Evolutionary conservation across 768 basidiomycete species (phyloP), one percentile per base, ranked within the genome.

Genomic region (Mycena epipterygia): DNA sequence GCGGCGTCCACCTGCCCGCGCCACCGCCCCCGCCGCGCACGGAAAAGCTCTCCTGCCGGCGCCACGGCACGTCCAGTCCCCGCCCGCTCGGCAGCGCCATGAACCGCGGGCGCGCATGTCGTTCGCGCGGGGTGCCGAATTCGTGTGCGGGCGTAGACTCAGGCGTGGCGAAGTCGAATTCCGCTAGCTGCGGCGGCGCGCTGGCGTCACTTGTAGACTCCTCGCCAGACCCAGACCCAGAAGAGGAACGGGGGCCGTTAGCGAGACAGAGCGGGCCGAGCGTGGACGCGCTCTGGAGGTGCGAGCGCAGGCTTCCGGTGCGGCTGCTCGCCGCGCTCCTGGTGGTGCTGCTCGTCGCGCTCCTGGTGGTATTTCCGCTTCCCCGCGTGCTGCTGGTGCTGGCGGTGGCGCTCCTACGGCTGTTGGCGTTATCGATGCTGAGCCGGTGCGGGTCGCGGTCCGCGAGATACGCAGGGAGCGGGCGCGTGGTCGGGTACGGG

Each of bases 231-330:
- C n/a, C n/a, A n/a, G n/a, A n/a, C n/a, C 8, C 14, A 17, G 39
- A 41, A 11, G 87, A 85, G 2, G 51, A 51, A 5, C 29, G 9
- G 2, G 81, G 76, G 60, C 84, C 78, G 73, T 90, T 89, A 30
- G 86, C 80, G 53, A 90, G 84, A 52, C 82, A 84, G 21, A 89
- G 81, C 37, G 37, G 37, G 23, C 23, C 51, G 0, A 89, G 80
- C 4, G 84, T 82, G 42, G 75, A 74, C 37, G 74, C 74, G 60
- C 79, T 83, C 46, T 32, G 59, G 7, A 69, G 64, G 17, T 61
- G 53, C 48, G 68, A 66, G 41, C 59, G 51, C 25, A 73, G 55
- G 42, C 72, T 73, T 13, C 72, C 72, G 56, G 51, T 66, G 21
- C 72, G 68, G 35, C 72, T 73, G 56, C 65, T 73, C 21, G 55